Evolutionary conservation across 2,329 filamentous ascomycete species (phyloP).

Genomic region (Botrytis porri): DNA sequence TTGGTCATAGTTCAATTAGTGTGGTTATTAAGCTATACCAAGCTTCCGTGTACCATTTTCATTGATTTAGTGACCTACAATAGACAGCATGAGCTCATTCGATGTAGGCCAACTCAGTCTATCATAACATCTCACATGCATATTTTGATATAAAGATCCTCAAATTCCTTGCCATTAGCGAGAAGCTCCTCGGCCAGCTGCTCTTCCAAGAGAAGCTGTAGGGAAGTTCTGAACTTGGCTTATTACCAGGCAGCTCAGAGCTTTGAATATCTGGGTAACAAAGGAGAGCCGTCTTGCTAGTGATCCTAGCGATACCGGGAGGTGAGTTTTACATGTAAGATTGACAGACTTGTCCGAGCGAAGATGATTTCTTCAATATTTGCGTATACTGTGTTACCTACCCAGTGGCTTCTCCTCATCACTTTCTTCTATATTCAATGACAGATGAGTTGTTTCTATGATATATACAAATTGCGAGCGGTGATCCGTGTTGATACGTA

Average conservation of each 20-base stretch:
- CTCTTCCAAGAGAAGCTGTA: not conserved
- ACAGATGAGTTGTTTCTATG: accelerated
- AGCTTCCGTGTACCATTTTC: not conserved
- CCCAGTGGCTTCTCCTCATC: too few species aligned
- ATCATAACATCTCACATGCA: not conserved
- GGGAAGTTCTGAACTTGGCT: not conserved
- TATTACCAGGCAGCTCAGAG: not conserved
- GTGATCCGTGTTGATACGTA: accelerated
- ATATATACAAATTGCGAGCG: not conserved
- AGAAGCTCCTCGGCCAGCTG: not conserved
- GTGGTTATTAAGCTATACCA: not conserved
- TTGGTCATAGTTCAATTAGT: not conserved
- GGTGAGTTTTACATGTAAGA: not conserved
- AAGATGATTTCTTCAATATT: not conserved
- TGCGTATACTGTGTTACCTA: too few species aligned
- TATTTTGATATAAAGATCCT: not conserved
- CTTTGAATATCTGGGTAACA: not conserved
- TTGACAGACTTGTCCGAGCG: not conserved
- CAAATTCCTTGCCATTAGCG: not conserved
- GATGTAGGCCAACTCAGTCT: too few species aligned
- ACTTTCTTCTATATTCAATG: not conserved
- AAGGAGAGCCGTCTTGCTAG: not conserved
- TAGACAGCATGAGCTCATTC: not conserved
- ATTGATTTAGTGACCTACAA: not conserved
- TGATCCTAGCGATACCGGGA: not conserved